Evolutionary conservation across 345 rosid genomes (phyloP), one percentile per base, ranked within the genome.

Genomic region (Lepidium didymum): DNA sequence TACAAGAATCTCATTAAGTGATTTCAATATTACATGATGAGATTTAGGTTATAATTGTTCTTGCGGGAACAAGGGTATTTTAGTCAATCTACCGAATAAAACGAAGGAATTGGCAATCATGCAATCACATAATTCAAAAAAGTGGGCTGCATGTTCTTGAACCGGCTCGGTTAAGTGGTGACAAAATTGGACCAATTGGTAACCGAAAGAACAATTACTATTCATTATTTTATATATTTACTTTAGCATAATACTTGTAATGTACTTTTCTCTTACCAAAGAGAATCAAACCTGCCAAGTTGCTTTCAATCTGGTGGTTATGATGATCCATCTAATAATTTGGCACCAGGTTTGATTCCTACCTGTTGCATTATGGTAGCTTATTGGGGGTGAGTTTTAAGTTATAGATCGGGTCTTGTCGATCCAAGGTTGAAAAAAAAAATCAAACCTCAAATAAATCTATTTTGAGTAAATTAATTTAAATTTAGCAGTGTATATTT

Each of bases 61-160:
- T 13, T 51, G 11, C 18, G 10, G 2, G 56, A 29, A n/a, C 11
- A 55, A 37, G 44, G 44, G 46, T 44, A 44, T 13, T 44, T 42
- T 27, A 8, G 42, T 47, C 41, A 42, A 5, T 67, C 31, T 8
- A 3, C 1, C 7, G 8, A 16, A n/a, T 5, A 31, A 7, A 21
- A 53, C 10, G 41, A 33, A 12, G 2, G 71, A 21, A 33, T 67
- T 33, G 70, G 16, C 10, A 55, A 67, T 55, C 63, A 67, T 68
- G 49, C n/a, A 37, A 4, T 1, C 21, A 19, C 21, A 19, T 1
- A 60, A 41, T 40, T 51, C 5, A 7, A 33, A 60, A 55, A 60
- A 51, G 49, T 69, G 67, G 67, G 31, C 8, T 41, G 67, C 61
- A 70, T 70, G 61, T 70, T 70, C 68, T 16, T 59, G 47, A 57